Evolutionary conservation across 2,329 filamentous ascomycete genomes (phyloP).

Genomic region (Cordyceps cicadae): DNA sequence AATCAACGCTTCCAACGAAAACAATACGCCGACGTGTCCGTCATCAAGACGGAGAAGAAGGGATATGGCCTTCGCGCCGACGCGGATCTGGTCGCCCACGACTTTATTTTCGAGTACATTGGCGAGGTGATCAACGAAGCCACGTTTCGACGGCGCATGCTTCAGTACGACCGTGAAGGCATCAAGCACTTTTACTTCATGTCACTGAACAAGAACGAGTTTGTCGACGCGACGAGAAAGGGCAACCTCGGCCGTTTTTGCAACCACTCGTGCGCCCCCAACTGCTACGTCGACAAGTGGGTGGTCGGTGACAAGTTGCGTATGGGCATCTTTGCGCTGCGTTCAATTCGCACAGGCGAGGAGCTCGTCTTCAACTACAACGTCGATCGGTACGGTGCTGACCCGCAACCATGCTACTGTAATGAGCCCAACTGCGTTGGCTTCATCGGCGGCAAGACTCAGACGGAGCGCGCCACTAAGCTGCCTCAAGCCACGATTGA

Average conservation of each 20-base stretch:
- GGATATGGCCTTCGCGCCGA: slow-evolving; percentile 87
- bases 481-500: slow-evolving; percentile 83
- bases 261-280: slow-evolving; percentile 98
- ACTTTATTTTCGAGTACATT: slow-evolving; percentile 97
- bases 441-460: slow-evolving; percentile 94
- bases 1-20: slow-evolving; percentile 92
- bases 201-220: slow-evolving; percentile 93
- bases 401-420: slow-evolving; percentile 95
- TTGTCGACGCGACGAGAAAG: slow-evolving; percentile 94
- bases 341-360: slow-evolving; percentile 76
- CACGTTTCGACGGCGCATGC: slow-evolving; percentile 80
- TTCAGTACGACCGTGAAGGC: slow-evolving; percentile 88
- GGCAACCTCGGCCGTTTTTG: slow-evolving; percentile 95
- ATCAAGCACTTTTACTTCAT: slow-evolving; percentile 99
- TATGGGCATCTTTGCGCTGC: slow-evolving; percentile 96
- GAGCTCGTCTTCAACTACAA: slow-evolving; percentile 99
- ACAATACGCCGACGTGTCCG: slow-evolving; percentile 82
- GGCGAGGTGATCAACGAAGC: slow-evolving; percentile 95
- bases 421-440: slow-evolving; percentile 90
- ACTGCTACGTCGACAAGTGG: slow-evolving; percentile 99
- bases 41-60: slow-evolving; percentile 98
- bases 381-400: slow-evolving; percentile 92
- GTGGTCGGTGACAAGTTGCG: slow-evolving; percentile 93
- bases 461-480: slow-evolving; percentile 92
- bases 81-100: slow-evolving; percentile 64